Evolutionary conservation across 169 alveolate species (phyloP), one percentile per base, ranked within the genome.

Genomic region (Plasmodium falciparum): DNA sequence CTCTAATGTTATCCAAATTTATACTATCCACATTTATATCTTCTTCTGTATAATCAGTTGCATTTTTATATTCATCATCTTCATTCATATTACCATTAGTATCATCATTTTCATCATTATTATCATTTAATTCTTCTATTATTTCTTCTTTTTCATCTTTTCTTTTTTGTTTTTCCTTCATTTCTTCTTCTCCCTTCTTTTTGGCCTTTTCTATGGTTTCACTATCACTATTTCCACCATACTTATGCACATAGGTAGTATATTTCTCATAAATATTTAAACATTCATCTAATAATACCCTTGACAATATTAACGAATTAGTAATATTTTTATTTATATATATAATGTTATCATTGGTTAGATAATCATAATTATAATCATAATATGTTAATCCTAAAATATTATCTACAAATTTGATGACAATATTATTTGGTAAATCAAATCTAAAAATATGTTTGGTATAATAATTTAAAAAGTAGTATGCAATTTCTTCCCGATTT

Each of bases 401-500:
- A 43, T 69, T 26, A 15, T 67, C 62, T 12, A 73, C 59, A 67
- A 69, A 83, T 69, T 56, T 54, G 13, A 83, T 69, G 9, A 69
- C 54, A 2, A 83, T 33, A 39, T 83, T 83, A 73, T 83, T 83
- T 50, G 91, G 91, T 2, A 83, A 67, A 15, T 83, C 91, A 83
- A 54, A 83, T n/a, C 83, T 72, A 62, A 83, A 83, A 20, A 83
- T 47, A 49, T 83, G 13, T 72, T 83, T 83, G 9, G 83, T 83
- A 72, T 83, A 83, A 24, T 69, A 83, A 29, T 83, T 83, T 63
- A 83, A 63, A 83, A 83, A 83, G n/a, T 83, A 83, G 43, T 67
- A 83, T n/a, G 85, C 91, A 15, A 83, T 70, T 43, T 83, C 91
- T 83, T 83, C 91, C 29, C 73, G 56, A 69, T 63, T 80, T 59